A percentile compares a stretch with the other conserved stretches of the same genome.
Evolutionary conservation across 768 basidiomycete genomes (phyloP).

Genomic region (Phaeotremella skinneri): DNA sequence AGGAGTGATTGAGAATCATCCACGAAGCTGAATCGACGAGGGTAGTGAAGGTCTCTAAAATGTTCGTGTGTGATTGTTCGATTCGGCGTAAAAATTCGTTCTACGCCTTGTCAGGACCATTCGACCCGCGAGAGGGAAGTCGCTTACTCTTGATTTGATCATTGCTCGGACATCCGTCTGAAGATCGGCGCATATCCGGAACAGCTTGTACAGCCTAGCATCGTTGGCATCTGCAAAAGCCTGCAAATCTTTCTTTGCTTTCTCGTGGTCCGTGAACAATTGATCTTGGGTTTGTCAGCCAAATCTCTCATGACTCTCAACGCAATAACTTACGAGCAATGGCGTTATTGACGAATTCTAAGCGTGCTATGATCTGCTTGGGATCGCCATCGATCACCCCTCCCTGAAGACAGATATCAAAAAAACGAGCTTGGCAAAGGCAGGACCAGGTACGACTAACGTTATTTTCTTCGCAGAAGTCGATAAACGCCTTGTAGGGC

Average conservation of each 20-base stretch:
- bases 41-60: conserved; percentile 65
- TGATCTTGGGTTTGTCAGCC: conserved; percentile 18
- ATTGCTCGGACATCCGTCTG: conserved; percentile 78
- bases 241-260: conserved; percentile 72
- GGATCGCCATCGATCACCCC: conserved; percentile 85
- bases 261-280: conserved; percentile 65
- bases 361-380: conserved; percentile 60
- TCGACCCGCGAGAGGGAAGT: not conserved
- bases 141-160: conserved; percentile 67
- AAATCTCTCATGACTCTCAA: not conserved
- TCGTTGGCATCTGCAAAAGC: conserved; percentile 86
- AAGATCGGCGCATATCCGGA: conserved; percentile 76
- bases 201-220: conserved; percentile 74
- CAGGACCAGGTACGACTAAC: conserved; percentile 57
- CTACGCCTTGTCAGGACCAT: conserved; percentile 51
- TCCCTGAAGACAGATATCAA: conserved; percentile 59
- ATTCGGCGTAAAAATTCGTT: conserved; percentile 74
- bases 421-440: not conserved
- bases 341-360: conserved; percentile 57
- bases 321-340: conserved; percentile 32
- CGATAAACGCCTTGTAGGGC: conserved; percentile 67
- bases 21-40: conserved; percentile 70
- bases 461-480: conserved; percentile 75
- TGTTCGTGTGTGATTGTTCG: conserved; percentile 65
- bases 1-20: conserved; percentile 77